Evolutionary conservation across 225 moss, liverwort and hornwort genomes (phyloP), one percentile per base, ranked within the genome.

Genomic region (Takakia lepidozioides): DNA sequence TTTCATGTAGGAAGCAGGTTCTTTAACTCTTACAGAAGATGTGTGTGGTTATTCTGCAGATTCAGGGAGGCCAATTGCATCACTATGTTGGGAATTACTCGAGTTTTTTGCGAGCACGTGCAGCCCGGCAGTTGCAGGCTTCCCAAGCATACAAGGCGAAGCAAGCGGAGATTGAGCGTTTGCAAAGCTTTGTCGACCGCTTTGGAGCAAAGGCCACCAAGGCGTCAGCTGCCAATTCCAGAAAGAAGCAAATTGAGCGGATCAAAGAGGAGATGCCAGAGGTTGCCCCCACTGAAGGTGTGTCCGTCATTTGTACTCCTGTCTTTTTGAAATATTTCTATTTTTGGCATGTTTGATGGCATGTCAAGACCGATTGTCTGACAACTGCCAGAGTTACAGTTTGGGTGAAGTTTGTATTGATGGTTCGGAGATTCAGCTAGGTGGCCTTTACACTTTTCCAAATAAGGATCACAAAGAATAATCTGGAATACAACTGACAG

Each of bases 131-230:
- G 73, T 72, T 84, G 74, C 95, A 95, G 70, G 95, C 90, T 25
- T 70, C 82, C 20, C 90, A 95, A 65, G 95, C 77, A 27, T 95
- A 90, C 63, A 90, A 81, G 66, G 86, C 90, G 5, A 87, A 95
- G 82, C 90, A 95, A 64, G 90, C 84, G 21, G 95, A 95, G 68
- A 87, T 95, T 60, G 78, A 84, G 37, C 74, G 95, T 39, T 70
- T 95, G 25, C 84, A 95, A 57, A 87, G 76, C 18, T 95, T 95
- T 69, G 95, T 90, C 29, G 84, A 84, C 51, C 80, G 95, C 18
- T 95, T 95, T 49, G 95, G 95, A 59, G 95, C 95, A 3, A 95
- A 95, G 62, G 95, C 95, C 16, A 90, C 95, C 23, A 95, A 95
- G 64, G 95, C 95, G 5, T 87, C 95, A 15, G 95, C 90, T 32